Evolutionary conservation across 495 filamentous ascomycete species (phyloP).

Genomic region (Friedmanniomyces simplex): DNA sequence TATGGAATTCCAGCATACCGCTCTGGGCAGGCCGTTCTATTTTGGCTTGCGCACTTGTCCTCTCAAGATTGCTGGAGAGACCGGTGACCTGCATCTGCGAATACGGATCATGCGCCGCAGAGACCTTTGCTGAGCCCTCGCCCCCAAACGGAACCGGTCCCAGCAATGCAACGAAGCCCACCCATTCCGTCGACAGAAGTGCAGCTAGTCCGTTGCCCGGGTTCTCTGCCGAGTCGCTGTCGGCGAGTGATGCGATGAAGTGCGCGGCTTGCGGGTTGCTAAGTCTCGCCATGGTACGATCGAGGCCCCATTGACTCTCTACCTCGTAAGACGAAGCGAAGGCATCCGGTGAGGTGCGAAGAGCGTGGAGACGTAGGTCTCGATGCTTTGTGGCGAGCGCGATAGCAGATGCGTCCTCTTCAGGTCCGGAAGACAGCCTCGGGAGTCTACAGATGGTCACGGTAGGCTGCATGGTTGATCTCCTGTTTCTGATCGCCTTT

Average conservation of each 20-base stretch:
- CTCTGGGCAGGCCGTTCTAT: not conserved
- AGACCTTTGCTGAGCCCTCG: not conserved
- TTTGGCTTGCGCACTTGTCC: not conserved
- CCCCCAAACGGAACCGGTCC: constrained; percentile 20
- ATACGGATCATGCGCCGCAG: constrained; percentile 5
- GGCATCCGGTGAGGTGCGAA: constrained; percentile 29
- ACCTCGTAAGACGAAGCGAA: constrained; percentile 41
- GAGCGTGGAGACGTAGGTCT: constrained; percentile 25
- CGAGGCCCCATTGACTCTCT: constrained; percentile 35
- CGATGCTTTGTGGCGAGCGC: constrained; percentile 20
- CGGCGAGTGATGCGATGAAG: constrained; percentile 31
- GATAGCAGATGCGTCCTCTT: not conserved
- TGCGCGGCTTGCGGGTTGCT: constrained; percentile 36
- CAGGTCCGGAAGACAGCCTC: constrained; percentile 5
- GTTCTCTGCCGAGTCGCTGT: not conserved
- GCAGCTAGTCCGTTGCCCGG: not conserved
- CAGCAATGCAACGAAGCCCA: constrained; percentile 25
- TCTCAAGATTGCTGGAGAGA: not conserved
- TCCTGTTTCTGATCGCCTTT: not conserved
- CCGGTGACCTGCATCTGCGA: not conserved
- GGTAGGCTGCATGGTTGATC: not conserved
- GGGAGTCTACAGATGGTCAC: constrained; percentile 2
- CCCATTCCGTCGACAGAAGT: constrained; percentile 17
- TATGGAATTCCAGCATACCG: constrained; percentile 10
- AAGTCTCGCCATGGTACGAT: constrained; percentile 37